Conservation (phyloP, 148 eudicot genomes). For the Silene conica region DNA sequence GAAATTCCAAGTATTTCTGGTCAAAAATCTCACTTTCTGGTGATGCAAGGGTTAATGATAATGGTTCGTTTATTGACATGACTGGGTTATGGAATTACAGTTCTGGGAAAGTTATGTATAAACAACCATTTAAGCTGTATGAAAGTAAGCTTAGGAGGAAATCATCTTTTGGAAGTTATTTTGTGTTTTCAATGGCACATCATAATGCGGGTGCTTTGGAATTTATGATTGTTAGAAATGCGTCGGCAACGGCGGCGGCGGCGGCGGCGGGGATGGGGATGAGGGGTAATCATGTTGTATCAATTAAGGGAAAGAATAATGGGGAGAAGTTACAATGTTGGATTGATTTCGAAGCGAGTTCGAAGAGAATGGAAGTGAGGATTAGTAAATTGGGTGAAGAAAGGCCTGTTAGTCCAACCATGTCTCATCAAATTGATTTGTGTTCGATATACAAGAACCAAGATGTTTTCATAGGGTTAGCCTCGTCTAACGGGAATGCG, state of each 20-base stretch:
- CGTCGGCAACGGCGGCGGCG: not conserved
- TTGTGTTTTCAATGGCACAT: conserved; percentile 58
- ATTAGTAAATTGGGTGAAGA: conserved; percentile 33
- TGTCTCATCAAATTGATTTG: conserved; percentile 53
- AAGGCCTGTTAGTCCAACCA: conserved; percentile 49
- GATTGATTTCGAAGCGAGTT: conserved; percentile 75
- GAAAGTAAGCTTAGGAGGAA: conserved; percentile 31
- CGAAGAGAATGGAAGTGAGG: conserved; percentile 63
- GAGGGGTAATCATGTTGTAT: conserved; percentile 57
- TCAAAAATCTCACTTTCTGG: conserved; percentile 55
- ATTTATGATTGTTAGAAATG: conserved; percentile 51
- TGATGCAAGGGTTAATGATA: conserved; percentile 45
- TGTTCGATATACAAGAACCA: conserved; percentile 41
- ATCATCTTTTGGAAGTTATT: conserved; percentile 59
- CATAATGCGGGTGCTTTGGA: conserved; percentile 59
- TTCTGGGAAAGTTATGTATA: conserved; percentile 63
- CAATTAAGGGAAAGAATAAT: conserved; percentile 49
- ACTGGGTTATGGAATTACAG: conserved; percentile 41
- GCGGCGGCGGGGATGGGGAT: not conserved
- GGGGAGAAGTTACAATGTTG: conserved; percentile 66
- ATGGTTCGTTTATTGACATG: conserved; percentile 42
- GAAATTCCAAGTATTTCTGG: conserved; percentile 35
- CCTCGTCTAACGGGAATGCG: conserved; percentile 56
- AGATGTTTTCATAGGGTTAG: conserved; percentile 47
- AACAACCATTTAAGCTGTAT: conserved; percentile 45